These are phyloP conservation scores for Chondrostereum purpureum DNA, from an alignment of 1,284 basidiomycete genomes.

Conservation along the genomic window DNA sequence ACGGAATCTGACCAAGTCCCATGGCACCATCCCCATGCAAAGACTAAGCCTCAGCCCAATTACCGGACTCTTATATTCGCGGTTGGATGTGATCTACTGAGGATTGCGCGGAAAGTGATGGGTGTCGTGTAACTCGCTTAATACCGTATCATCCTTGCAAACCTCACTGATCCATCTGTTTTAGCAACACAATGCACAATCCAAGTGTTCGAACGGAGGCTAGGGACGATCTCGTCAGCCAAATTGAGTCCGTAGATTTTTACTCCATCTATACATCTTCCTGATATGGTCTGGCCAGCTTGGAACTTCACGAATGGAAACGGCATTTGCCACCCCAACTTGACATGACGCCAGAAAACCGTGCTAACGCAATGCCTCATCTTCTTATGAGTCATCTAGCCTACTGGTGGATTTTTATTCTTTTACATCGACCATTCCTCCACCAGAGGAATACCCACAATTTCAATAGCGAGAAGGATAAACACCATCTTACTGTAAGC, in stretches of 20 bases:
- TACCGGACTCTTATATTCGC: constrained; percentile 36
- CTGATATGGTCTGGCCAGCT: constrained; percentile 20
- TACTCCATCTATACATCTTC: constrained; percentile 6
- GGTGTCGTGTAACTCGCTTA: constrained; percentile 38
- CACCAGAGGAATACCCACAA: constrained; percentile 33
- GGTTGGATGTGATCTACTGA: constrained; percentile 38
- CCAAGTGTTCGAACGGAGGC: constrained; percentile 19
- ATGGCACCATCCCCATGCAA: constrained; percentile 28
- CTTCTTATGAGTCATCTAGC: constrained; percentile 57
- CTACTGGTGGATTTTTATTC: constrained; percentile 59
- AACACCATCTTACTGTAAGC: constrained; percentile 9
- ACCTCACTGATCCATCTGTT: background rate
- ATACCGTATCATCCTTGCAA: background rate
- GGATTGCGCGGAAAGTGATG: constrained; percentile 39
- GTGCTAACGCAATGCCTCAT: constrained; percentile 48
- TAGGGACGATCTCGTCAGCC: constrained; percentile 27
- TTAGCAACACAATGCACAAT: constrained; percentile 16
- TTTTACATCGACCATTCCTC: constrained; percentile 63
- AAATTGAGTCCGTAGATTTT: constrained; percentile 30
- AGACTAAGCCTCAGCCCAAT: constrained; percentile 29
- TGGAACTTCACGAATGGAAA: constrained; percentile 44
- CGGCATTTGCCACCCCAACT: constrained; percentile 37
- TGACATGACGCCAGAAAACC: constrained; percentile 43
- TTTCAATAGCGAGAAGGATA: constrained; percentile 47
- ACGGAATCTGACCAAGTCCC: constrained; percentile 28